Conservation (phyloP, 441 rosid species). For the Theobroma grandiflorum region DNA sequence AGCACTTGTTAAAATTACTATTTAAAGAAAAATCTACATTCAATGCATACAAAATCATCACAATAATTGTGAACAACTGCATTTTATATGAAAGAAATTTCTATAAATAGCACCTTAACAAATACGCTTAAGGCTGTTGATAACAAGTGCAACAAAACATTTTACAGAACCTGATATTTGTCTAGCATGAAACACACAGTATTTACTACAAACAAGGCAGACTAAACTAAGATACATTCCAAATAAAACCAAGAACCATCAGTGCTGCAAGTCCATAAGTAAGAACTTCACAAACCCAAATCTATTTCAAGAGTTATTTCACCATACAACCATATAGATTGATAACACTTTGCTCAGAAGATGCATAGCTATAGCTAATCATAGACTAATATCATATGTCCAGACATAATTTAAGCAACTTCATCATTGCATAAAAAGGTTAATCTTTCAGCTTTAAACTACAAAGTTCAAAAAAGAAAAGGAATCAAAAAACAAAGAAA, state of each 20-base stretch:
- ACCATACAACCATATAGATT: not conserved
- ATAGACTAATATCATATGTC: slow-evolving; percentile 61
- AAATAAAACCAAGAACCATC: not conserved
- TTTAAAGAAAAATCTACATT: not conserved
- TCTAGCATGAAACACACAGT: not conserved
- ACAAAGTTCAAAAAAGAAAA: too few species aligned
- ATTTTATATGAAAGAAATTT: not conserved
- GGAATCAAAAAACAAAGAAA: not conserved
- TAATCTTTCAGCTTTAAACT: not conserved
- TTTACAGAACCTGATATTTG: not conserved
- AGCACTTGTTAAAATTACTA: not conserved
- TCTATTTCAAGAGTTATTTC: not conserved
- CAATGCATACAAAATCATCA: not conserved
- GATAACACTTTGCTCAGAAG: slow-evolving; percentile 49
- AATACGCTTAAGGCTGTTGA: not conserved
- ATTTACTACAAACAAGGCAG: not conserved
- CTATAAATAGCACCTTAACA: not conserved
- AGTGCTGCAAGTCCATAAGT: too few species aligned
- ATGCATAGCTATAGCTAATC: slow-evolving; percentile 42
- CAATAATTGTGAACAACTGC: not conserved
- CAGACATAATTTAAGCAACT: slow-evolving; percentile 63
- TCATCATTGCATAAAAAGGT: slow-evolving; percentile 48
- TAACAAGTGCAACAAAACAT: not conserved
- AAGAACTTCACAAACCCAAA: not conserved
- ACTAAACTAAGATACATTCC: not conserved